A percentile compares a stretch with the other conserved stretches of the same genome.
These are phyloP conservation scores for Zelonia costaricensis DNA, from an alignment of 208 protist genomes.

Conservation along the genomic window DNA sequence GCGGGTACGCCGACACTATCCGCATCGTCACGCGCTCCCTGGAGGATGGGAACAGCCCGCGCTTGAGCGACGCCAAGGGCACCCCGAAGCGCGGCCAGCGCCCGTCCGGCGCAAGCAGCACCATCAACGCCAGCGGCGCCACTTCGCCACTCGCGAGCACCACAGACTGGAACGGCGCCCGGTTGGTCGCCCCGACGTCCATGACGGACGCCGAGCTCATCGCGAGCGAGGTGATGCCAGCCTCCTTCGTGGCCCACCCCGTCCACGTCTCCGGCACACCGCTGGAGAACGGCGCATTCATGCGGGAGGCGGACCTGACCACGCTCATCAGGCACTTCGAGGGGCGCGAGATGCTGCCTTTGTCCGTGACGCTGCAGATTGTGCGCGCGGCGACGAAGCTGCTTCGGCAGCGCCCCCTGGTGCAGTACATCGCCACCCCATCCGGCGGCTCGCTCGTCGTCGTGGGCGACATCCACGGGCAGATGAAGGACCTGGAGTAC, in stretches of 20 bases:
- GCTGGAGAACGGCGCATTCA: conserved; percentile 39
- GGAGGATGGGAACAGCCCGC: conserved; percentile 9
- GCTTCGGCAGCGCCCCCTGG: conserved; percentile 39
- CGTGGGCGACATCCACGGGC: conserved; percentile 90
- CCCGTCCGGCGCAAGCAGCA: neutral
- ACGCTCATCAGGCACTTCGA: conserved; percentile 33
- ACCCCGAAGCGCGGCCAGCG: neutral
- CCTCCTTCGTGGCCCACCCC: conserved; percentile 20
- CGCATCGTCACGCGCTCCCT: conserved; percentile 19
- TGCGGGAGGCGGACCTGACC: conserved; percentile 40
- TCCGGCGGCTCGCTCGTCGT: conserved; percentile 61
- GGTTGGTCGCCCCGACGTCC: neutral
- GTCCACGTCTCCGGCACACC: conserved; percentile 7
- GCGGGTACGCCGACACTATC: conserved; percentile 10
- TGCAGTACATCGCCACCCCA: conserved; percentile 59
- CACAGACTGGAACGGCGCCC: neutral
- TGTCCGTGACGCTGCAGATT: conserved; percentile 41
- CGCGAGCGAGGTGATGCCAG: conserved; percentile 9
- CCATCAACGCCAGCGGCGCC: neutral
- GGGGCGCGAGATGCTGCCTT: conserved; percentile 39
- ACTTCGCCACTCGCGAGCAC: too few species aligned
- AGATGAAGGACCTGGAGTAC: conserved; percentile 86
- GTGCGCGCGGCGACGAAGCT: conserved; percentile 53
- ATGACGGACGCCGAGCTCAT: conserved; percentile 8
- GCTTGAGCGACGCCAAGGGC: neutral